phyloP scores from a whole-genome alignment of 2,329 filamentous ascomycete genomes.

The Penicillium sp. region DNA sequence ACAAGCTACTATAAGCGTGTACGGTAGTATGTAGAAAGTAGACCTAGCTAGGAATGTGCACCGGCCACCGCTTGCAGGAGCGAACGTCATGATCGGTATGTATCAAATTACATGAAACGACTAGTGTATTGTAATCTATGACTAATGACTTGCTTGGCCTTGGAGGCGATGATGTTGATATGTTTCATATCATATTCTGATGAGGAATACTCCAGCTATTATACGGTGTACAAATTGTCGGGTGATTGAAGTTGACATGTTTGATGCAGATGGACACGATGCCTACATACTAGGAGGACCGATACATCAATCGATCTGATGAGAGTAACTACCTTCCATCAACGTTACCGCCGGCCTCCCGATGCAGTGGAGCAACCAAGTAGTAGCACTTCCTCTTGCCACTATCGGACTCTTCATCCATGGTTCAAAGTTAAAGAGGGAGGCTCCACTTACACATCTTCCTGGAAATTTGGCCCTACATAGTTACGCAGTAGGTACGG shows the following conservation, averaged over 20 bases:
- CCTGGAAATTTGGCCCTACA: neutral
- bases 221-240: neutral
- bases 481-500: no score
- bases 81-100: conserved; percentile 21
- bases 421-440: neutral
- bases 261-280: neutral
- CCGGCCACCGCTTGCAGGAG: conserved; percentile 26
- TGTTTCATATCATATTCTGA: neutral
- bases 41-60: conserved; percentile 5
- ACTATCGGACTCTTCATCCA: conserved; percentile 2
- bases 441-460: neutral
- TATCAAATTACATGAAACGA: conserved; percentile 16
- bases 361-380: conserved; percentile 8
- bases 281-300: neutral
- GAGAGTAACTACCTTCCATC: conserved; percentile 11
- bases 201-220: neutral
- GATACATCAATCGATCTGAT: conserved; percentile 1
- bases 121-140: conserved; percentile 14
- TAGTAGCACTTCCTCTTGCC: neutral
- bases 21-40: neutral
- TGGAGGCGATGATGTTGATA: conserved; percentile 10
- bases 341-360: conserved; percentile 1
- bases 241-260: neutral
- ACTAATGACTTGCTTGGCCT: conserved; percentile 7
- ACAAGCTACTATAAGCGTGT: neutral